Conservation (phyloP, 371 early-diverging fungal species). For the Haplosporangium sp. region DNA sequence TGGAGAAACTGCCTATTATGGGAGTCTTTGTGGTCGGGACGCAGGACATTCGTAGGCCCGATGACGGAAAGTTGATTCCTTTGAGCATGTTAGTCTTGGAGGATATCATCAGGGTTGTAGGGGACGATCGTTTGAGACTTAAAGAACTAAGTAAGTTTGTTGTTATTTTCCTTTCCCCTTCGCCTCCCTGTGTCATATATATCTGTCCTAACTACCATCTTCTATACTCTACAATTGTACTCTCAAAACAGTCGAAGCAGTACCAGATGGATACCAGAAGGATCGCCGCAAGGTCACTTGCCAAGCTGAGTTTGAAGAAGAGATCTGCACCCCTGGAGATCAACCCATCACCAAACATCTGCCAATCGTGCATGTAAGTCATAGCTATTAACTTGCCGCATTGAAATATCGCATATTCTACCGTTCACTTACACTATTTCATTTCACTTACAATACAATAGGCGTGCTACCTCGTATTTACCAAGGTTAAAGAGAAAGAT, state of each 20-base stretch:
- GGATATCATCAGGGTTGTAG: constrained; percentile 74
- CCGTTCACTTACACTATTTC: not conserved
- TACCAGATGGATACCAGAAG: constrained; percentile 85
- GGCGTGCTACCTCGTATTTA: constrained; percentile 62
- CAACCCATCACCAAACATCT: constrained; percentile 38
- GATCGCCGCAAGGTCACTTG: constrained; percentile 63
- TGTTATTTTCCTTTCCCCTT: not conserved
- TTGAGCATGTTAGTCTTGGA: constrained; percentile 82
- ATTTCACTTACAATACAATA: constrained; percentile 7
- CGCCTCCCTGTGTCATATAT: too few species aligned
- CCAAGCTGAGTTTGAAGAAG: constrained; percentile 48
- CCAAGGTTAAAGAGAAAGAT: constrained; percentile 50
- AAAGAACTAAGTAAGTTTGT: constrained; percentile 69
- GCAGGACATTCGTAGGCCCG: constrained; percentile 74
- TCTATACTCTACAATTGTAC: too few species aligned
- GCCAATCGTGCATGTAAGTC: constrained; percentile 60
- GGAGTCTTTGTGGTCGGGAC: constrained; percentile 81
- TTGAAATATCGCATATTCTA: not conserved
- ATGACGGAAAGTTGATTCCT: constrained; percentile 74
- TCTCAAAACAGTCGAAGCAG: constrained; percentile 71
- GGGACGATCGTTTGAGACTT: constrained; percentile 66
- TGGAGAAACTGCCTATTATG: constrained; percentile 62
- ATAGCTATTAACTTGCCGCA: not conserved
- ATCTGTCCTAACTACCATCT: too few species aligned
- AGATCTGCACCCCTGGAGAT: constrained; percentile 37